Evolutionary conservation across 78 protist species (phyloP).

Genomic region (Protostelium mycophagum): DNA sequence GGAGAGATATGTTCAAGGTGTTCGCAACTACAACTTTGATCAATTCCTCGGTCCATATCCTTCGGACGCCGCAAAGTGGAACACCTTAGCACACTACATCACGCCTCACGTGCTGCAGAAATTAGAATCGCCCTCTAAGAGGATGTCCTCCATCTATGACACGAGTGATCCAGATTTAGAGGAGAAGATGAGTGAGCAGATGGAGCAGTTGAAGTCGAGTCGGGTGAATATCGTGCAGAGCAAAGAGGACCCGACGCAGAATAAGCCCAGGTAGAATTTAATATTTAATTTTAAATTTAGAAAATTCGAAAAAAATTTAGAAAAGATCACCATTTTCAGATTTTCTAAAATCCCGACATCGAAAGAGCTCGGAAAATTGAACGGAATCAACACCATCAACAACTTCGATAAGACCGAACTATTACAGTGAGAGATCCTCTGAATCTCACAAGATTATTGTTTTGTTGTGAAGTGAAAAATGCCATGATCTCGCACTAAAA

Average conservation of each 20-base stretch:
- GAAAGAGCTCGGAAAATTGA: background rate
- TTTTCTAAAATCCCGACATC: conserved; percentile 6
- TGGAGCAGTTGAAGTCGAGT: background rate
- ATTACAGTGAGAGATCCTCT: background rate
- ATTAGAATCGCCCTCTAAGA: background rate
- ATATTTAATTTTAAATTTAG: too few relatives aligned
- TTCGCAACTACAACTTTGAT: conserved; percentile 4
- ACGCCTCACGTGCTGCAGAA: background rate
- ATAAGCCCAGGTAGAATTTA: background rate
- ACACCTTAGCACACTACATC: background rate
- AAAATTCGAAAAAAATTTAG: background rate
- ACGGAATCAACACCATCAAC: background rate
- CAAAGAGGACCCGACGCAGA: background rate
- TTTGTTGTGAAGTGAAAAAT: too few relatives aligned
- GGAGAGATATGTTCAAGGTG: background rate
- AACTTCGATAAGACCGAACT: conserved; percentile 10
- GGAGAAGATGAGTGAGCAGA: background rate
- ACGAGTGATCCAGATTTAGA: background rate
- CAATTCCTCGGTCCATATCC: conserved; percentile 21
- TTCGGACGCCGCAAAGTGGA: background rate
- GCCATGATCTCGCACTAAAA: too few relatives aligned
- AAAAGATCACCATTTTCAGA: conserved; percentile 2
- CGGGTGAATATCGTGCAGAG: background rate
- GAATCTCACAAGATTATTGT: background rate
- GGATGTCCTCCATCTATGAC: background rate